A percentile compares a stretch with the other conserved stretches of the same genome.
Evolutionary conservation across 2,329 filamentous ascomycete species (phyloP).

Genomic region (Beauveria pseudobassiana): DNA sequence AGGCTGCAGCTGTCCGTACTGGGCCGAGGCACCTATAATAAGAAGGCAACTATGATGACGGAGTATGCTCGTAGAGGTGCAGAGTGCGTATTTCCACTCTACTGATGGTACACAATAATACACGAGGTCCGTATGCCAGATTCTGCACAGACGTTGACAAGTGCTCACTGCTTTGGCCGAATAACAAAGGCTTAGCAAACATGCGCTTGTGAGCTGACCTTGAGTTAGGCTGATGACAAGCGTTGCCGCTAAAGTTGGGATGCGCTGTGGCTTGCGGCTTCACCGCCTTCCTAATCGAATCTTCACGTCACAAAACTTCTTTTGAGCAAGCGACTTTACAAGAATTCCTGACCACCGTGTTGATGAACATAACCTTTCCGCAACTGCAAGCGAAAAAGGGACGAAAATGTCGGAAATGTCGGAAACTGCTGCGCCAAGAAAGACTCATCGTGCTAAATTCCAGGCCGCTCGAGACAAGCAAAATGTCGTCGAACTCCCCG

Average conservation of each 20-base stretch:
- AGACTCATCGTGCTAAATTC: conserved; percentile 59
- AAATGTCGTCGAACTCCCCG: conserved; percentile 57
- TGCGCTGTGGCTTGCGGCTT: not conserved
- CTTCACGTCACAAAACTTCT: conserved; percentile 1
- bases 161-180: too few relatives aligned
- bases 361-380: too few relatives aligned
- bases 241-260: too few relatives aligned
- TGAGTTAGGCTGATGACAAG: too few relatives aligned
- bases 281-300: conserved; percentile 13
- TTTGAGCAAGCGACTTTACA: not conserved
- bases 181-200: too few relatives aligned
- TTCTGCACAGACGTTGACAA: too few relatives aligned
- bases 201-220: too few relatives aligned
- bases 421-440: conserved; percentile 40
- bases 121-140: too few relatives aligned
- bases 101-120: too few relatives aligned
- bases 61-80: too few relatives aligned
- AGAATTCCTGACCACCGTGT: not conserved
- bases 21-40: not conserved
- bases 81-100: too few relatives aligned
- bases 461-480: conserved; percentile 47
- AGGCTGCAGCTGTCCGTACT: not conserved
- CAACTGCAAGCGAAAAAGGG: not conserved
- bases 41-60: not conserved
- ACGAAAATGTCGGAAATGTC: conserved; percentile 23